Evolutionary conservation across 495 filamentous ascomycete genomes (phyloP), one percentile per base, ranked within the genome.

Genomic region (Hyphodiscus hymeniophilus): DNA sequence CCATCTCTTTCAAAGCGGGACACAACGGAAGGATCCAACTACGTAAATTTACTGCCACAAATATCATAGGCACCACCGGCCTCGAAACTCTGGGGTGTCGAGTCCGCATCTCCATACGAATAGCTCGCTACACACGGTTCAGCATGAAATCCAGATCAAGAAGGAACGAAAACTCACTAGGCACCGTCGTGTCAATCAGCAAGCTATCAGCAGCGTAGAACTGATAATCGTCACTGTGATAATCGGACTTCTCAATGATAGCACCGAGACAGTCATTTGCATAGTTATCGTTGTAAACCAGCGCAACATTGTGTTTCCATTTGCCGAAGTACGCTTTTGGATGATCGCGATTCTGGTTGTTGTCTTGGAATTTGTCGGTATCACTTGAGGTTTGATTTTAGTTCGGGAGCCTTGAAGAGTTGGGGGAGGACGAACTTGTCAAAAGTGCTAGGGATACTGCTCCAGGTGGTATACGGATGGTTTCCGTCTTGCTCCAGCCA

Each of bases 401-500:
- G n/a, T n/a, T n/a, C n/a, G n/a, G n/a, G n/a, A n/a, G n/a, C n/a
- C n/a, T n/a, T n/a, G n/a, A n/a, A n/a, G n/a, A n/a, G n/a, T n/a
- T n/a, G n/a, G n/a, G n/a, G n/a, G n/a, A n/a, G n/a, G 6, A 3
- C 16, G 5, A 22, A 42, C 39, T 23, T 11, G 5, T 42, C 39
- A 11, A 42, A 42, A 21, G 39, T 42, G n/a, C 22, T 20, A 1
- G 39, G 3, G 15, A 42, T 42, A 23, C 15, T 24, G 8, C 17
- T n/a, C 39, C 39, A 42, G 5, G 10, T 21, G 8, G 18, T 23
- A 42, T 21, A 42, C n/a, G 39, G 39, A 24, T 42, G 39, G 22
- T 42, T 42, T 12, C 39, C 39, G 7, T 42, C 39, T 42, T 42
- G 39, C 22, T 42, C 39, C 7, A 42, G 18, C 39, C 39, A 42